Conservation (phyloP, 2,329 filamentous ascomycete species). For the Lachnellula arida region DNA sequence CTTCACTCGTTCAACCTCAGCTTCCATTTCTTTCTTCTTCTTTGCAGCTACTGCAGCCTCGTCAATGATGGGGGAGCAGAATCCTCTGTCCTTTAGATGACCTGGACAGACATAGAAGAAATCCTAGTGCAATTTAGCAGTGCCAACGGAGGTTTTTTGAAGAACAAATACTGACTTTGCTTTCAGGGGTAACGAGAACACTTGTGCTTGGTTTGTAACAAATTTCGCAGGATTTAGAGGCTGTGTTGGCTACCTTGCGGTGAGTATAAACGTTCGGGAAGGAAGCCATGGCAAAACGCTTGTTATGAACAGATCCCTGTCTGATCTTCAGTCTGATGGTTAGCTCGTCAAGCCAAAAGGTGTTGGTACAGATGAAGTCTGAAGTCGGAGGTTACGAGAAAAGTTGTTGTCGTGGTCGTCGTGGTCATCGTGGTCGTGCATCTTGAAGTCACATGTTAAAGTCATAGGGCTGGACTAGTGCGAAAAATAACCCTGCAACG, state of each 20-base stretch:
- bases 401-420: background rate
- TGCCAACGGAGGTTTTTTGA: background rate
- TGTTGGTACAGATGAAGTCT: background rate
- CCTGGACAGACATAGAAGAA: constrained; percentile 87
- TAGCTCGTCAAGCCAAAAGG: background rate
- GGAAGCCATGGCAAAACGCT: constrained; percentile 27
- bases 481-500: constrained; percentile 6
- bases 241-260: constrained; percentile 79
- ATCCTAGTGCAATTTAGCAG: constrained; percentile 46
- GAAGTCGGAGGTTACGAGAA: background rate
- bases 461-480: background rate
- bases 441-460: background rate
- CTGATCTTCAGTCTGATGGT: background rate
- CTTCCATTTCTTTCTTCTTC: constrained; percentile 58
- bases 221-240: constrained; percentile 79
- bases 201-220: constrained; percentile 86
- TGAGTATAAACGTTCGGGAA: constrained; percentile 80
- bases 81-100: constrained; percentile 79
- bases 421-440: no score
- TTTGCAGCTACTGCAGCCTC: constrained; percentile 57
- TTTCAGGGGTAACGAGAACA: constrained; percentile 84
- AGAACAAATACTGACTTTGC: constrained; percentile 57
- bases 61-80: constrained; percentile 72
- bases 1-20: constrained; percentile 59
- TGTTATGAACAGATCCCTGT: background rate